A percentile compares a stretch with the other conserved stretches of the same genome.
Evolutionary conservation across 108 stramenopile genomes (phyloP).

Genomic region (Nitzschia sp.): DNA sequence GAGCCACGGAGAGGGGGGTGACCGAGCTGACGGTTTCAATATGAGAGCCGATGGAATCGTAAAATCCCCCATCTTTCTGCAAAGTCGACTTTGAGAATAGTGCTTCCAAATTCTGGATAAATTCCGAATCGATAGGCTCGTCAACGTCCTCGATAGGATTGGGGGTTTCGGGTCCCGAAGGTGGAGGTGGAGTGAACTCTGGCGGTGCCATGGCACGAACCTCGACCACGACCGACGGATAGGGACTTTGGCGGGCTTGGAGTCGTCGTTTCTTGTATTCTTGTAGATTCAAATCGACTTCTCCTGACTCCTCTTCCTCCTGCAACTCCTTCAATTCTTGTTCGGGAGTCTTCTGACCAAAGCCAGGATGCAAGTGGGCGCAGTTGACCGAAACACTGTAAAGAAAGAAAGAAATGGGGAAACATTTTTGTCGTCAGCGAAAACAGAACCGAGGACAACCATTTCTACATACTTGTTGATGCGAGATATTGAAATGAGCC

Average conservation of each 20-base stretch:
- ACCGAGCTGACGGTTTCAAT: slow-evolving; percentile 47
- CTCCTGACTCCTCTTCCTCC: slow-evolving; percentile 61
- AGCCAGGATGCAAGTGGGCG: slow-evolving; percentile 83
- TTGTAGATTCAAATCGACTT: slow-evolving; percentile 67
- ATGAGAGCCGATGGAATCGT: slow-evolving; percentile 61
- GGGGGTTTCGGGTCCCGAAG: slow-evolving; percentile 6
- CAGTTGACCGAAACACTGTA: slow-evolving; percentile 75
- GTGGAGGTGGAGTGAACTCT: slow-evolving; percentile 43
- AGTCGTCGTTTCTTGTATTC: slow-evolving; percentile 64
- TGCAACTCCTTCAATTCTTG: slow-evolving; percentile 59
- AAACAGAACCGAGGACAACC: too few species aligned
- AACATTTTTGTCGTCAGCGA: too few species aligned
- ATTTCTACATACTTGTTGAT: not conserved
- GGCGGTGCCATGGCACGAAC: slow-evolving; percentile 71
- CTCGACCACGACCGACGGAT: slow-evolving; percentile 82
- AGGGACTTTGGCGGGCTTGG: slow-evolving; percentile 71
- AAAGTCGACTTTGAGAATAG: slow-evolving; percentile 60
- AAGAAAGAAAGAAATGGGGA: not conserved
- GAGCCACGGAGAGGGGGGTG: slow-evolving; percentile 59
- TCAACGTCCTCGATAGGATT: slow-evolving; percentile 1
- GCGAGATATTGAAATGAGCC: not conserved
- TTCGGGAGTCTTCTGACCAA: slow-evolving; percentile 61
- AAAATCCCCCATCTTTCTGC: slow-evolving; percentile 59
- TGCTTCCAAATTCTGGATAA: slow-evolving; percentile 65
- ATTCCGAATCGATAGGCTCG: slow-evolving; percentile 35